phyloP scores from a whole-genome alignment of 768 basidiomycete genomes.

The Lactarius sanguifluus region DNA sequence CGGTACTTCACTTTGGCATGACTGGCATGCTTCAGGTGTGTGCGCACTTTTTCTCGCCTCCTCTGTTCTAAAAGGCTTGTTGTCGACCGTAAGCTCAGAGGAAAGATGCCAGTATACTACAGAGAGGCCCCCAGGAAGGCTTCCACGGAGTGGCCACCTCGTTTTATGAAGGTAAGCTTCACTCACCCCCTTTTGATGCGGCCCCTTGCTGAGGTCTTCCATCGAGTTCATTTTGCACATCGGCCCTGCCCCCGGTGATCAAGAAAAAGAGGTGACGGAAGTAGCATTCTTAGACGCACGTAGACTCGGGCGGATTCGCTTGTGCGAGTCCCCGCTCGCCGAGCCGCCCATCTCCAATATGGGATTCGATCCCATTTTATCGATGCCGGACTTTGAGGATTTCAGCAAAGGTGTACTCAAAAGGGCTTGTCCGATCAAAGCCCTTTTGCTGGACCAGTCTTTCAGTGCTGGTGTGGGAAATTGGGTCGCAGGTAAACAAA shows the following conservation, averaged over 20 bases:
- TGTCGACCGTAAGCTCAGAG: constrained; percentile 45
- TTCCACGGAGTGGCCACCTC: constrained; percentile 60
- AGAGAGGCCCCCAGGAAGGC: constrained; percentile 44
- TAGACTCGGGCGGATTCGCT: constrained; percentile 66
- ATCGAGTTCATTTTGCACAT: constrained; percentile 64
- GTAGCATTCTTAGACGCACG: constrained; percentile 74
- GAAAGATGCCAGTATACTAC: constrained; percentile 50
- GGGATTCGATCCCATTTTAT: constrained; percentile 76
- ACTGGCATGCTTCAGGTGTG: constrained; percentile 75
- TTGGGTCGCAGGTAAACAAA: constrained; percentile 67
- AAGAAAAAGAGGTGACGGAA: constrained; percentile 39
- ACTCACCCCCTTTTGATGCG: background rate
- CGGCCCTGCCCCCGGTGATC: constrained; percentile 31
- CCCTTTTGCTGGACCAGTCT: constrained; percentile 73
- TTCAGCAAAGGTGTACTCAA: constrained; percentile 51
- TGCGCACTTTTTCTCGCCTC: background rate
- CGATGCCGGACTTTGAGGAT: constrained; percentile 56
- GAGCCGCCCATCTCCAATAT: constrained; percentile 72
- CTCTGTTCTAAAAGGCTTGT: constrained; percentile 6
- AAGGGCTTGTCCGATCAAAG: constrained; percentile 66
- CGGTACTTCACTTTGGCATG: constrained; percentile 83
- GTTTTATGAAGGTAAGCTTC: constrained; percentile 56
- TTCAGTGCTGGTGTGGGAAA: constrained; percentile 83
- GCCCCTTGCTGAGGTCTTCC: background rate
- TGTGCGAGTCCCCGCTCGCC: constrained; percentile 52